A percentile compares a stretch with the other conserved stretches of the same genome.
phyloP scores from a whole-genome alignment of 805 yeast species.

The Torulaspora franciscae region DNA sequence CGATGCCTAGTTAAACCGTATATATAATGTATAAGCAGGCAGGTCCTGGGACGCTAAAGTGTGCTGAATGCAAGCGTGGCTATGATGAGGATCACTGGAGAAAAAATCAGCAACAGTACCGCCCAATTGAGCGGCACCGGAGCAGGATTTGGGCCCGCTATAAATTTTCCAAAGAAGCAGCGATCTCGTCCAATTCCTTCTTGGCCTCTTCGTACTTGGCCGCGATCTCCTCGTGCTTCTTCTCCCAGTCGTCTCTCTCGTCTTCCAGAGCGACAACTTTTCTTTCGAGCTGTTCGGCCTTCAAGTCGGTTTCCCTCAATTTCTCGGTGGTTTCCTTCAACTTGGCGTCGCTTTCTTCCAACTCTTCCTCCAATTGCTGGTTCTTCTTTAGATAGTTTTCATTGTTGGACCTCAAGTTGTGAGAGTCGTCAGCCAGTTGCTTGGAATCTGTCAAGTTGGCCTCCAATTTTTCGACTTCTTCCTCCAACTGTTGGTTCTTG shows the following conservation, averaged over 20 bases:
- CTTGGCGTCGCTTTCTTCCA: conserved; percentile 85
- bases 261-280: conserved; percentile 86
- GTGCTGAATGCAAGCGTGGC: not conserved
- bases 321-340: conserved; percentile 90
- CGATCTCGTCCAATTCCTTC: conserved; percentile 93
- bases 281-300: conserved; percentile 93
- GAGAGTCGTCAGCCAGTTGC: conserved; percentile 87
- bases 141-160: conserved; percentile 10
- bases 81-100: not conserved
- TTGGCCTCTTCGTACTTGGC: conserved; percentile 78
- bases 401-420: conserved; percentile 80
- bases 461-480: conserved; percentile 59
- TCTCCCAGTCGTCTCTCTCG: conserved; percentile 88
- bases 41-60: not conserved
- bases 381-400: conserved; percentile 89
- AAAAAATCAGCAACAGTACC: not conserved
- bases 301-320: conserved; percentile 91
- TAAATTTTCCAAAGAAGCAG: conserved; percentile 80
- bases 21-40: not conserved
- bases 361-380: conserved; percentile 81
- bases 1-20: not conserved
- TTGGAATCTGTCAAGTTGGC: conserved; percentile 39
- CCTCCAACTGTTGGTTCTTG: conserved; percentile 85
- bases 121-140: not conserved
- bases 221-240: conserved; percentile 81